Evolutionary conservation across 371 early-diverging fungal genomes (phyloP).

Genomic region (Saksenaea oblongispora): DNA sequence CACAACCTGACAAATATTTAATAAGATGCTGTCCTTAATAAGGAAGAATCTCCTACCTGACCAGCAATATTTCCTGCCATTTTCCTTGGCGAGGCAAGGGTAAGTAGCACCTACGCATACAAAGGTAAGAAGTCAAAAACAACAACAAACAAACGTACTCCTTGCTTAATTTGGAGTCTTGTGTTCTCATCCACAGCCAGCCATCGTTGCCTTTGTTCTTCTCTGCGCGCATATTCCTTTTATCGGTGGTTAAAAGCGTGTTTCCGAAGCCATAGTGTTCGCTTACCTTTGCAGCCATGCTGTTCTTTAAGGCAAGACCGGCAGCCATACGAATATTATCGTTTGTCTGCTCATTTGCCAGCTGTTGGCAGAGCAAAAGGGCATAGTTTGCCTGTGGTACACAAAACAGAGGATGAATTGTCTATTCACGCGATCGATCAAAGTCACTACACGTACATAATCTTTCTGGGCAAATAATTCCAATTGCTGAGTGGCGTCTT

Average conservation of each 20-base stretch:
- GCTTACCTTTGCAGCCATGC: constrained; percentile 80
- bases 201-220: constrained; percentile 78
- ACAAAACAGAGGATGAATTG: not conserved
- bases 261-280: constrained; percentile 8
- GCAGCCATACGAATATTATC: constrained; percentile 75
- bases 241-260: constrained; percentile 2
- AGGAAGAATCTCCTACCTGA: constrained; percentile 43
- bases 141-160: constrained; percentile 28
- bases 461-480: constrained; percentile 75
- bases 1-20: constrained; percentile 56
- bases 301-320: constrained; percentile 92
- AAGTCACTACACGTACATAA: constrained; percentile 64
- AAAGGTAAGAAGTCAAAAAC: not conserved
- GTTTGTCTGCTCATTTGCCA: constrained; percentile 72
- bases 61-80: constrained; percentile 76
- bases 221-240: constrained; percentile 68
- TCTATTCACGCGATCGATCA: not conserved
- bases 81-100: constrained; percentile 68
- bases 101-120: constrained; percentile 60
- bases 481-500: constrained; percentile 77
- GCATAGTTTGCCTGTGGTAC: constrained; percentile 72
- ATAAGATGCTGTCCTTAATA: not conserved
- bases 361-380: constrained; percentile 76
- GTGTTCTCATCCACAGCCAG: constrained; percentile 57
- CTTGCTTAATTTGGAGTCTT: constrained; percentile 59